A percentile compares a stretch with the other conserved stretches of the same genome.
phyloP scores from a whole-genome alignment of 768 basidiomycete genomes.

The Russula lepida region DNA sequence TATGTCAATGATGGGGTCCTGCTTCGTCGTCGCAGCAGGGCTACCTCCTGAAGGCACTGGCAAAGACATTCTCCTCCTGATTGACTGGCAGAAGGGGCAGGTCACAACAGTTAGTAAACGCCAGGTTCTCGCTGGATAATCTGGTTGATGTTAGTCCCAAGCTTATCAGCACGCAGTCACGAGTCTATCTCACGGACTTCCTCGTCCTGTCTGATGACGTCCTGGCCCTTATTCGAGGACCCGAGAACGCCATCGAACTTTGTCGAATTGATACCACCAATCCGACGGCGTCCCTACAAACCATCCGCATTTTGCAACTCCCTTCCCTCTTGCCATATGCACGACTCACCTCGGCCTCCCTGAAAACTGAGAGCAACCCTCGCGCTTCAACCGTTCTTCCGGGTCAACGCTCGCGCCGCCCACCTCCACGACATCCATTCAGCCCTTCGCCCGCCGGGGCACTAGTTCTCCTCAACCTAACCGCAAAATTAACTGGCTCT shows the following conservation, averaged over 20 bases:
- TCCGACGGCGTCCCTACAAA: background rate
- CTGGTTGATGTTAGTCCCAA: background rate
- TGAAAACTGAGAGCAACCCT: background rate
- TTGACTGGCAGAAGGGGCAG: background rate
- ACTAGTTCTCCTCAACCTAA: background rate
- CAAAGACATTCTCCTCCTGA: background rate
- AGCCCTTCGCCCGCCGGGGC: background rate
- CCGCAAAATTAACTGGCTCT: background rate
- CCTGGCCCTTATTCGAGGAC: background rate
- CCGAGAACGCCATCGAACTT: constrained; percentile 2
- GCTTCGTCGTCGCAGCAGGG: background rate
- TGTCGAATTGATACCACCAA: background rate
- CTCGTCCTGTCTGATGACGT: background rate
- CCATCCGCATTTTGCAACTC: background rate
- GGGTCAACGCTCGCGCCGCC: background rate
- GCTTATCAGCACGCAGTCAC: background rate
- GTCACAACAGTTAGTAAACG: background rate
- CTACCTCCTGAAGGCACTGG: background rate
- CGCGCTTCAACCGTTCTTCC: background rate
- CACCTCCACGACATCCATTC: background rate
- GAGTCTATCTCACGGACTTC: constrained; percentile 1
- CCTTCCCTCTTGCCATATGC: background rate
- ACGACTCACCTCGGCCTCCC: background rate
- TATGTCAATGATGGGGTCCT: background rate
- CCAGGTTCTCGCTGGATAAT: background rate